phyloP scores from a whole-genome alignment of 1,284 basidiomycete genomes.

The Naganishia sp. region DNA sequence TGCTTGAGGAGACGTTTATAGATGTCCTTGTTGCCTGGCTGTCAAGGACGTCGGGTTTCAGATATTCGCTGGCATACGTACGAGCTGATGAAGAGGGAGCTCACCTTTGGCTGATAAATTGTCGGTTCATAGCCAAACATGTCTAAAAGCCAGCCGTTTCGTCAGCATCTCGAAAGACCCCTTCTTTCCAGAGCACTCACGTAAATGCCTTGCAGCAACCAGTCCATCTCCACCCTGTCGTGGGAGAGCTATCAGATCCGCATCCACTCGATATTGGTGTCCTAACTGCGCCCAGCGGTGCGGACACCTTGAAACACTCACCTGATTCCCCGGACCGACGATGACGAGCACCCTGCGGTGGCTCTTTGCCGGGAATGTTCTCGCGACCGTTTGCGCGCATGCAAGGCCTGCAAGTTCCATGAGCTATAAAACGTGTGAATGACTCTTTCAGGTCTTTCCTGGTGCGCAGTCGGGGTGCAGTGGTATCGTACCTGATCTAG shows the following conservation, averaged over 20 bases:
- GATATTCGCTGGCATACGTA: not conserved
- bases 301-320: conserved; percentile 31
- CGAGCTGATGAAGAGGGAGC: conserved; percentile 27
- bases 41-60: not conserved
- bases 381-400: conserved; percentile 84
- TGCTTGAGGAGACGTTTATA: conserved; percentile 83
- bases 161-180: too few species aligned
- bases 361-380: conserved; percentile 67
- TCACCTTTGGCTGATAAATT: conserved; percentile 88
- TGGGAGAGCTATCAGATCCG: not conserved
- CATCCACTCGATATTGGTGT: not conserved
- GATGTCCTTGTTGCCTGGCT: conserved; percentile 85
- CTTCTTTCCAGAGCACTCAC: conserved; percentile 54
- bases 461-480: conserved; percentile 1
- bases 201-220: conserved; percentile 91
- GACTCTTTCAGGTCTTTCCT: not conserved
- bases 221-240: conserved; percentile 86
- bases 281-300: not conserved
- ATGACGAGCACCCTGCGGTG: conserved; percentile 81
- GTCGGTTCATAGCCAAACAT: conserved; percentile 85
- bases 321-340: conserved; percentile 93
- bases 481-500: conserved; percentile 71
- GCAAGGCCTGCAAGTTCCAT: conserved; percentile 99
- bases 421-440: conserved; percentile 59
- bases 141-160: conserved; percentile 55